phyloP scores from a whole-genome alignment of 1,139 yeast species.

The Hemisphaericaspora lyxosophila region DNA sequence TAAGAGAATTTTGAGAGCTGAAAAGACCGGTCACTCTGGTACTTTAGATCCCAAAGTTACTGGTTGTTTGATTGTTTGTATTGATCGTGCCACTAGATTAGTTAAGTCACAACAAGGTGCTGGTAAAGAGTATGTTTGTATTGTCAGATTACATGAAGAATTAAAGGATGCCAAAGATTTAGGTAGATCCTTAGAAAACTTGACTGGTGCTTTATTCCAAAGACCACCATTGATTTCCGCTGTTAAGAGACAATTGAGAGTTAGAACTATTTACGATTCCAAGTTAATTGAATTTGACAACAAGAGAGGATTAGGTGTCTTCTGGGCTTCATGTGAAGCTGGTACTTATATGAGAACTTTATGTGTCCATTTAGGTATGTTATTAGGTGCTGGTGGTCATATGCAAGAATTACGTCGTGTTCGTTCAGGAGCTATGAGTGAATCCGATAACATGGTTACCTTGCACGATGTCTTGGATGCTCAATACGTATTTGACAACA shows the following conservation, averaged over 20 bases:
- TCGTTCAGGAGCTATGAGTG: conserved; percentile 93
- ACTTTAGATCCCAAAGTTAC: conserved; percentile 99
- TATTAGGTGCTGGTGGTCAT: conserved; percentile 98
- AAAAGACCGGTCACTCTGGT: conserved; percentile 98
- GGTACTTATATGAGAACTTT: conserved; percentile 99
- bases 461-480: conserved; percentile 97
- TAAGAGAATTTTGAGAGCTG: conserved; percentile 90
- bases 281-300: conserved; percentile 94
- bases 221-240: conserved; percentile 99
- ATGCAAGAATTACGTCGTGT: conserved; percentile 99
- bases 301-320: conserved; percentile 94
- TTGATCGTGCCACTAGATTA: conserved; percentile 96
- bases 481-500: conserved; percentile 95
- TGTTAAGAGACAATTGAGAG: conserved; percentile 98
- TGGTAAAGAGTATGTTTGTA: conserved; percentile 98
- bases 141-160: conserved; percentile 92
- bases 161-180: conserved; percentile 87
- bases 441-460: conserved; percentile 88
- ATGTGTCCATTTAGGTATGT: conserved; percentile 98
- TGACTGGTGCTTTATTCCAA: conserved; percentile 98
- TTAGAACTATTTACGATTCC: conserved; percentile 95
- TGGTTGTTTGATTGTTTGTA: conserved; percentile 95
- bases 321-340: conserved; percentile 99
- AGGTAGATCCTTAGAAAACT: conserved; percentile 84
- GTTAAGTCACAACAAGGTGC: conserved; percentile 99